Conservation (phyloP, 352 stramenopile genomes). For the Elongisporangium undulatum region DNA sequence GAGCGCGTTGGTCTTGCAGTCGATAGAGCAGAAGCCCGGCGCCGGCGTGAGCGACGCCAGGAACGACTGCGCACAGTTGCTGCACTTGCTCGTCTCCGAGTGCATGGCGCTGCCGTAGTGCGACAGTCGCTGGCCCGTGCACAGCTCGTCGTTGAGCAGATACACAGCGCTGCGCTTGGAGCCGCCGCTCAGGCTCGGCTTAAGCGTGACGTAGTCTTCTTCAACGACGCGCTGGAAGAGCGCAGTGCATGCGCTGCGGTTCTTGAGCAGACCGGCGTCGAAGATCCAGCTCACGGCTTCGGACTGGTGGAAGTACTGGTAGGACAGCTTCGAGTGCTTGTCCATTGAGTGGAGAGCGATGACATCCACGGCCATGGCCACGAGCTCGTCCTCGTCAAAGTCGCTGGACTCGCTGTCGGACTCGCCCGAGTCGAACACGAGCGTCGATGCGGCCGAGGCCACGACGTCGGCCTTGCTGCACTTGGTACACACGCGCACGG, state of each 20-base stretch:
- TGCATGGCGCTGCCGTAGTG: conserved; percentile 65
- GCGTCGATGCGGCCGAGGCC: conserved; percentile 11
- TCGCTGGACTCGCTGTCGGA: conserved; percentile 54
- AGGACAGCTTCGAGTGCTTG: conserved; percentile 73
- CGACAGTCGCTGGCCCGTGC: conserved; percentile 46
- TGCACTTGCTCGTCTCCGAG: conserved; percentile 78
- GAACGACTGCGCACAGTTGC: conserved; percentile 74
- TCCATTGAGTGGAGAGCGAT: conserved; percentile 57
- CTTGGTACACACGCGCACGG: conserved; percentile 71
- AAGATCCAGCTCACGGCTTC: conserved; percentile 82
- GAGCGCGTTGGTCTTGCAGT: conserved; percentile 83
- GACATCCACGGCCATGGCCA: conserved; percentile 58
- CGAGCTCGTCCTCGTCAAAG: conserved; percentile 44
- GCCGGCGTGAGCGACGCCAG: conserved; percentile 53
- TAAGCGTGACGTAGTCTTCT: conserved; percentile 65
- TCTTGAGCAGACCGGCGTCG: conserved; percentile 59
- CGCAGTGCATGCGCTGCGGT: conserved; percentile 38
- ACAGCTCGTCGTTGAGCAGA: conserved; percentile 60
- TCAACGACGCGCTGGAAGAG: conserved; percentile 68
- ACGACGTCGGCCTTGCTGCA: conserved; percentile 30
- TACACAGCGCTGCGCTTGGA: conserved; percentile 62
- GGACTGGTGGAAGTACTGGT: conserved; percentile 84
- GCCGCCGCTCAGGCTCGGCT: conserved; percentile 34
- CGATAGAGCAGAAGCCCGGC: conserved; percentile 81
- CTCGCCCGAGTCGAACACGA: conserved; percentile 32